Percentiles rank a stretch among this genome's conserved stretches.
Conservation (phyloP, 2,329 filamentous ascomycete genomes). For the Camptophora hylomeconis region DNA sequence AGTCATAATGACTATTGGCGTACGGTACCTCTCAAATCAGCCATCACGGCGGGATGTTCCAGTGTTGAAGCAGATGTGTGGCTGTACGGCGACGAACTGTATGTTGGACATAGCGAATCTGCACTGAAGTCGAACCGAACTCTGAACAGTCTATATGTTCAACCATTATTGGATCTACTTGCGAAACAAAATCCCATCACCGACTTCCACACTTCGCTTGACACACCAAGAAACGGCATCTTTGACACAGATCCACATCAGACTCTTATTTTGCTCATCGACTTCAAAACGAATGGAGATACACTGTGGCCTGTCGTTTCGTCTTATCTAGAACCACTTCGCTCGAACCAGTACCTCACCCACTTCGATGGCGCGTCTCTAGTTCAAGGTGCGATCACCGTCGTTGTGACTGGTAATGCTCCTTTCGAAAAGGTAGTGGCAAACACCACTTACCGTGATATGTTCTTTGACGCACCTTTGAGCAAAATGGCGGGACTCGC, state of each 20-base stretch:
- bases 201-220: conserved; percentile 20
- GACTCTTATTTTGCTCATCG: conserved; percentile 38
- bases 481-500: conserved; percentile 20
- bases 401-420: conserved; percentile 41
- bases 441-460: conserved; percentile 36
- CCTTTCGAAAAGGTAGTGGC: conserved; percentile 32
- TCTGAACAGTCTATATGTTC: conserved; percentile 38
- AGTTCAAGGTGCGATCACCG: conserved; percentile 32
- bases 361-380: conserved; percentile 33
- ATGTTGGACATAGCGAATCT: conserved; percentile 39
- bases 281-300: conserved; percentile 32
- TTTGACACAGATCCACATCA: conserved; percentile 37
- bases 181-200: conserved; percentile 33
- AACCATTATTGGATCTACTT: conserved; percentile 37
- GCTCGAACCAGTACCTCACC: conserved; percentile 36
- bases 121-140: conserved; percentile 34
- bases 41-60: conserved; percentile 39
- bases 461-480: conserved; percentile 43
- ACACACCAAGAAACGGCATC: conserved; percentile 26
- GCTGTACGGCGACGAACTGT: conserved; percentile 35
- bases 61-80: conserved; percentile 46
- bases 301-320: conserved; percentile 24
- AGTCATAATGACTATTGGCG: conserved; percentile 50
- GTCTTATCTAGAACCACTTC: conserved; percentile 31
- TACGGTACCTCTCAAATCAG: conserved; percentile 38